Evolutionary conservation across 257 asterid species (phyloP), one percentile per base, ranked within the genome.

Genomic region (Solanum rostratum): DNA sequence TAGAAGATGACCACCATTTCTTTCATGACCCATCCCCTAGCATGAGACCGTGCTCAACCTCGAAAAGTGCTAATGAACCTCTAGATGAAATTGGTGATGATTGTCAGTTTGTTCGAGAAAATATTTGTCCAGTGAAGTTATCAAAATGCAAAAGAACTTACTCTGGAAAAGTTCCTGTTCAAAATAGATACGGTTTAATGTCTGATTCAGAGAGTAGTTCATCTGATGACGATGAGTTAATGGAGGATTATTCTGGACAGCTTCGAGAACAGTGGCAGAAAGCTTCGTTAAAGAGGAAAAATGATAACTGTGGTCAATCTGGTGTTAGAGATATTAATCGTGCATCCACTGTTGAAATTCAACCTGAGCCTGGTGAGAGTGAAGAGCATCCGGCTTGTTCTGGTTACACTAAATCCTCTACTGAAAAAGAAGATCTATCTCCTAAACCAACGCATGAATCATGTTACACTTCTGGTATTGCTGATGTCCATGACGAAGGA

Each of bases 101-200:
- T 76, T 80, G 88, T 76, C 88, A 89, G 84, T 89, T 83, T 88
- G 85, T 85, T 87, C 89, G 83, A 30, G 97, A 92, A 85, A 89
- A 89, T 60, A 54, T 83, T 37, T 85, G 90, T 70, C 98, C 99
- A 3, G 91, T 96, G 63, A 93, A 92, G 87, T 89, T 96, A 87
- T 93, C 98, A 3, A 96, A 93, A 87, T 91, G 98, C 87, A 95
- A 93, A 84, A 92, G 99, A 10, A 95, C 99, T n/a, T 96, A 95
- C 88, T 95, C 97, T 53, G 97, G 96, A 81, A 93, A 89, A 88
- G 88, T 87, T 74, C 83, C 90, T 29, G 19, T 85, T 50, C 88
- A 87, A 78, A 92, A 88, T 84, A 86, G 85, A 19, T 93, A 85
- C 89, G 96, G 97, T 86, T 84, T 92, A 84, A 46, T 82, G 81